phyloP scores from a whole-genome alignment of 2,329 filamentous ascomycete species.

The Fusarium sp. region DNA sequence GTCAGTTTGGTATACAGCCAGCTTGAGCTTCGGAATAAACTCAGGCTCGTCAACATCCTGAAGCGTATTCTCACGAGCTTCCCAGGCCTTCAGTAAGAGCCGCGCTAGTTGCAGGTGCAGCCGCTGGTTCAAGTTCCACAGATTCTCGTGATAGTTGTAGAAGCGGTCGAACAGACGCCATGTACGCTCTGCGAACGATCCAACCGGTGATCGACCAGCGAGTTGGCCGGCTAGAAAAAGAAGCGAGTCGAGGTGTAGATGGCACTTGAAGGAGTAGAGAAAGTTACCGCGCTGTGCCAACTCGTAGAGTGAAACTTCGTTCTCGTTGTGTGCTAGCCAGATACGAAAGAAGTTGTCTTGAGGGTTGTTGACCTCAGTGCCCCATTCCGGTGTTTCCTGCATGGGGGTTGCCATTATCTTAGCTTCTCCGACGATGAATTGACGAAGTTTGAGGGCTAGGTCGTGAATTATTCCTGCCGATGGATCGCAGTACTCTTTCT shows the following conservation, averaged over 20 bases:
- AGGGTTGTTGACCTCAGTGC: neutral
- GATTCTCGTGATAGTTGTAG: conserved; percentile 5
- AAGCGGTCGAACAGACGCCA: conserved; percentile 13
- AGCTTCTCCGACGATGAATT: conserved; percentile 2
- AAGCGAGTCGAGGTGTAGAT: conserved; percentile 14
- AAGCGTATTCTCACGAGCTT: neutral
- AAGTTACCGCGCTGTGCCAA: neutral
- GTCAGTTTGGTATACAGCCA: neutral
- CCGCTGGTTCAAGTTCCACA: conserved; percentile 6
- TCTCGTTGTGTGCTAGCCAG: conserved; percentile 18
- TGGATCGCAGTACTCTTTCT: conserved; percentile 9
- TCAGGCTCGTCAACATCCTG: neutral
- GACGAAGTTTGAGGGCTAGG: neutral
- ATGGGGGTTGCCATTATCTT: conserved; percentile 4
- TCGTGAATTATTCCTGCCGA: conserved; percentile 4
- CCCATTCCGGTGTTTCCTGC: conserved; percentile 20
- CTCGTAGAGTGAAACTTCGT: neutral
- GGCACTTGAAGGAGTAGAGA: neutral
- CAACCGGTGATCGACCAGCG: conserved; percentile 1
- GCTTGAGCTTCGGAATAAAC: conserved; percentile 1
- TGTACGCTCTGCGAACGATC: conserved; percentile 2
- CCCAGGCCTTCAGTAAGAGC: conserved; percentile 10
- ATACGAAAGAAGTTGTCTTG: conserved; percentile 21
- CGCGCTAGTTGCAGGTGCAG: conserved; percentile 4
- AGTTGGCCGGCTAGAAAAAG: conserved; percentile 10